A percentile compares a stretch with the other conserved stretches of the same genome.
Evolutionary conservation across 805 yeast species (phyloP).

Genomic region (Metschnikowia sp.): DNA sequence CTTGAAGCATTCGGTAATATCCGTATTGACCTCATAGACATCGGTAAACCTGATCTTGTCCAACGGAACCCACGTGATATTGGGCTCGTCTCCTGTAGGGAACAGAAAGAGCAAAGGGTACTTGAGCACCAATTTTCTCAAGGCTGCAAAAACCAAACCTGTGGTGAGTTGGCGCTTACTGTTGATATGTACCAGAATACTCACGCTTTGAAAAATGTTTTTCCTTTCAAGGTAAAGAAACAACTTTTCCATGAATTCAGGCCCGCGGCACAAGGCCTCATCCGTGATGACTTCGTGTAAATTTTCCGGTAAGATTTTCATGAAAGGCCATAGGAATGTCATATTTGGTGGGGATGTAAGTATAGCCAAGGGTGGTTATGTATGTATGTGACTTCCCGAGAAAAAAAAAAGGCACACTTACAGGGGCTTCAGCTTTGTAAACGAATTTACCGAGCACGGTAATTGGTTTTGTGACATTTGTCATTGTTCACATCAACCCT

Average conservation of each 20-base stretch:
- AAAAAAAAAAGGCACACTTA: too few relatives aligned
- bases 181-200: conserved; percentile 7
- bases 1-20: not conserved
- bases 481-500: too few relatives aligned
- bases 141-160: conserved; percentile 3
- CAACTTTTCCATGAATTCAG: conserved; percentile 6
- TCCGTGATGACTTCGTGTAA: too few relatives aligned
- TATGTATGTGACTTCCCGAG: too few relatives aligned
- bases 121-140: conserved; percentile 8
- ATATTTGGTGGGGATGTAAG: too few relatives aligned
- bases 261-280: conserved; percentile 5
- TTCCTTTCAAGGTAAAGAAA: conserved; percentile 7
- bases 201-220: conserved; percentile 6
- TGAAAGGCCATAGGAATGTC: too few relatives aligned
- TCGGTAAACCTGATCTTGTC: conserved; percentile 4
- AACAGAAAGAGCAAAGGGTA: conserved; percentile 10
- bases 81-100: conserved; percentile 7
- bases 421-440: too few relatives aligned
- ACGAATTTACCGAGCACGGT: too few relatives aligned
- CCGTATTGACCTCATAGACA: conserved; percentile 2
- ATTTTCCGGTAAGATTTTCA: too few relatives aligned
- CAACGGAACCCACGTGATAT: conserved; percentile 6
- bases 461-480: too few relatives aligned
- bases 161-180: not conserved
- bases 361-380: too few relatives aligned